Conservation (phyloP, 768 basidiomycete genomes). For the Leccinellum rugosiceps region DNA sequence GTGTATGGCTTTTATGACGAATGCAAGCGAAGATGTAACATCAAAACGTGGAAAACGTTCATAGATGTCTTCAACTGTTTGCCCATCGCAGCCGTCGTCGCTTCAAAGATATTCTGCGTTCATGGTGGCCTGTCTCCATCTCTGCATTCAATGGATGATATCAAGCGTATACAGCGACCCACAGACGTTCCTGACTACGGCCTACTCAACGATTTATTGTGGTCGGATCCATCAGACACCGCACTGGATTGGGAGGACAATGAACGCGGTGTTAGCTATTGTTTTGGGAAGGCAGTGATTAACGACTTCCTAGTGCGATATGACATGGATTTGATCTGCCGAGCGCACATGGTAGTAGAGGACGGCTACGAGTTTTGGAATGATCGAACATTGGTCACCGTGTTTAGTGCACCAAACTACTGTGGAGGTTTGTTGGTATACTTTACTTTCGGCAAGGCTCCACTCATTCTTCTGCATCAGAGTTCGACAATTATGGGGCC, state of each 20-base stretch:
- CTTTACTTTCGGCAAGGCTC: conserved; percentile 2
- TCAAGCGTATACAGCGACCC: conserved; percentile 94
- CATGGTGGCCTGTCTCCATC: conserved; percentile 95
- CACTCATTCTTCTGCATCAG: conserved; percentile 38
- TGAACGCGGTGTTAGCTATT: conserved; percentile 97
- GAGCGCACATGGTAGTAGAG: conserved; percentile 99
- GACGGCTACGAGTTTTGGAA: conserved; percentile 99
- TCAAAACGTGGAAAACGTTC: conserved; percentile 99
- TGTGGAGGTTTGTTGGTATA: conserved; percentile 75
- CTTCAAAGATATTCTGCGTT: conserved; percentile 99
- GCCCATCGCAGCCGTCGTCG: conserved; percentile 97
- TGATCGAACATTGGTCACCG: conserved; percentile 95
- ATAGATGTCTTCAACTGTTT: conserved; percentile 99
- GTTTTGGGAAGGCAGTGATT: conserved; percentile 97
- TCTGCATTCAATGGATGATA: conserved; percentile 95
- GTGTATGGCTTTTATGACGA: conserved; percentile 99
- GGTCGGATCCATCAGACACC: conserved; percentile 98
- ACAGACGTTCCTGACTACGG: conserved; percentile 99
- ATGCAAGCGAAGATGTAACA: conserved; percentile 98
- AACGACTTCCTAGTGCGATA: conserved; percentile 93
- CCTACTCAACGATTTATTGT: conserved; percentile 92
- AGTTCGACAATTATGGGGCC: conserved; percentile 94
- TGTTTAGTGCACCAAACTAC: conserved; percentile 97
- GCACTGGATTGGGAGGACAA: conserved; percentile 99
- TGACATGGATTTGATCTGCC: conserved; percentile 99